Base-by-base conservation (phyloP, 2,329 filamentous ascomycete genomes). In the Talaromyces verruculosus region DNA sequence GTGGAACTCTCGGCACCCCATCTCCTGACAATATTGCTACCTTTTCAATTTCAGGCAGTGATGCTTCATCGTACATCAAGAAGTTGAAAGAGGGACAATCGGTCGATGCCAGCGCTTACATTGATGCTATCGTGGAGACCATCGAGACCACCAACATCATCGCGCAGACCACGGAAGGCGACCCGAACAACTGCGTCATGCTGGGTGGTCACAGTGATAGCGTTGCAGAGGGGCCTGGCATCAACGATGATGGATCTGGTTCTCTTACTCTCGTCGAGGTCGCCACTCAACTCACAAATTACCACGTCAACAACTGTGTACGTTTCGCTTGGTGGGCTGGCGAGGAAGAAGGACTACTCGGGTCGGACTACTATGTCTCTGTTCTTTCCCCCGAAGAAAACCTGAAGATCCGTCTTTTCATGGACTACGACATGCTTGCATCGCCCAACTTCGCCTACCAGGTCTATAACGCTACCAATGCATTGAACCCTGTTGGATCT, bases 221-320 rank as follows among this genome's bases (percentile, higher is more conserved):
- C 6, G 87, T 89, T 22, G 80, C 81, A 33, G 83, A 81, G 2
- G 87, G 87, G 0, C 87, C 87, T 1, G 90, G 90, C 22, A 92
- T 93, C 82, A 93, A 93, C 75, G 90, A 93, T 71, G 89, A 93
- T 72, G 90, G 90, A 57, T 89, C 88, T 2, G 90, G 90, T 64
- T 87, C 84, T 39, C 83, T 88, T 68, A 83, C 83, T 28, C 80
- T 88, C 61, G 80, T 89, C 8, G 85, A 87, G 62, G 80, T 88
- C 35, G 87, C 87, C 10, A 82, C 83, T 30, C 82, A 84, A 81
- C 67, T 93, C 82, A 69, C 87, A 83, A 83, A 91, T 61, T 94
- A 91, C 81, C 85, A 88, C 61, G 87, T 91, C 41, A 91, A 87
- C 69, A 91, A 93, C 76, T 85, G 82, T 2, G 85, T 84, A 15